Conservation (phyloP, 2,329 filamentous ascomycete species). For the Didymosphaeria variabile region DNA sequence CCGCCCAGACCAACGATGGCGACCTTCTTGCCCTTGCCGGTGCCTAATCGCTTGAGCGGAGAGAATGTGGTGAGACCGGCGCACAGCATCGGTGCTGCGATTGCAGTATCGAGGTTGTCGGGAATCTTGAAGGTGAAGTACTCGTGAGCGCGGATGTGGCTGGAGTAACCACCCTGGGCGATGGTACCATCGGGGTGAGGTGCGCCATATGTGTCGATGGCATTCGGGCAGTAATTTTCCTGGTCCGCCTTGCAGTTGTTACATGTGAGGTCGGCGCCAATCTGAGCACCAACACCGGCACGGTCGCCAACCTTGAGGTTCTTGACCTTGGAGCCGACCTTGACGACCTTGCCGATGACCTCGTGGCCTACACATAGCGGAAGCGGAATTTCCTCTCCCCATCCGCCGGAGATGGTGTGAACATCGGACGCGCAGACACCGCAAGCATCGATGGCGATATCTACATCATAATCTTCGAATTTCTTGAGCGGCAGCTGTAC, state of each 20-base stretch:
- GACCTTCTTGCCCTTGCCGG: constrained; percentile 80
- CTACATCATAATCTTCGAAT: constrained; percentile 86
- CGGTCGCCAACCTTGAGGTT: constrained; percentile 57
- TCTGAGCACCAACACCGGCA: constrained; percentile 62
- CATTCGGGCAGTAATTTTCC: constrained; percentile 63
- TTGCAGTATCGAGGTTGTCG: constrained; percentile 67
- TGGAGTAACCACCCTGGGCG: constrained; percentile 72
- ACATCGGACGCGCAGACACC: constrained; percentile 60
- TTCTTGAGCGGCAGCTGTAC: constrained; percentile 80
- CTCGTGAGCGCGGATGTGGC: constrained; percentile 77
- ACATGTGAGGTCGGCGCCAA: constrained; percentile 60
- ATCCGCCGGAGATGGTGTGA: constrained; percentile 64
- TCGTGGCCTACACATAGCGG: constrained; percentile 75
- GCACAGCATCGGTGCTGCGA: constrained; percentile 83
- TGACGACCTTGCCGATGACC: constrained; percentile 60
- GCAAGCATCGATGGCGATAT: constrained; percentile 79
- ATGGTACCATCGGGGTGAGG: constrained; percentile 67
- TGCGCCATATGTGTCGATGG: constrained; percentile 60
- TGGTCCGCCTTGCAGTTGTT: constrained; percentile 61
- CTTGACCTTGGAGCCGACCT: constrained; percentile 61
- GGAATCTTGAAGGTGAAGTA: constrained; percentile 81
- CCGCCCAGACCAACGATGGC: constrained; percentile 74
- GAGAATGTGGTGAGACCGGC: constrained; percentile 83
- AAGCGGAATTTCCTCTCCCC: constrained; percentile 68
- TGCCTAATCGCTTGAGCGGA: constrained; percentile 78